Base-by-base conservation (phyloP, 768 basidiomycete species). In the Coprinopsis sp. region DNA sequence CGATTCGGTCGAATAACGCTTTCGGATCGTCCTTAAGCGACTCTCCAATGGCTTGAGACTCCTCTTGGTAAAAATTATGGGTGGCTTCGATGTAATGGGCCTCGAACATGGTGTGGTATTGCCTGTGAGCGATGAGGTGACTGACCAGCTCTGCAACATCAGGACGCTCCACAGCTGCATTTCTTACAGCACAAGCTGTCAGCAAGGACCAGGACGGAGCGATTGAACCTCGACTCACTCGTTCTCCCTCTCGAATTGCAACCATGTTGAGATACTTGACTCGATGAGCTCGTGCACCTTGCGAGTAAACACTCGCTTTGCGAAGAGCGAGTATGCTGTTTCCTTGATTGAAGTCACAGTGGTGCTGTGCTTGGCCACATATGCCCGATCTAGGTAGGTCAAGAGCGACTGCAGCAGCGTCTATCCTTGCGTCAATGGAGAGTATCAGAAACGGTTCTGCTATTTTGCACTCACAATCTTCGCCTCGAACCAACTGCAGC, bases 311-410 rank as follows among this genome's bases (percentile, higher is more conserved):
- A 89, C 72, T 1, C 59, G 57, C 10, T 67, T 60, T 29, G 65
- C 64, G 62, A 87, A 84, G 8, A 77, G 59, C 3, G 65, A 60
- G 51, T 78, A 79, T 1, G 82, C 78, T n/a, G 87, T 70, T 19
- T 79, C 69, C 7, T 80, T 81, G 37, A 83, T 73, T 12, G 61
- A 64, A 6, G 56, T 54, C 12, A 69, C 46, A 11, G 66, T 62
- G 16, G 23, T 5, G 22, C 66, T 63, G 25, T 72, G 62, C 31
- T 67, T 64, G 0, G 60, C 55, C 8, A 87, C 71, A 52, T 82
- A 89, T 0, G 73, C 71, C 56, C 84, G 78, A 57, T 92, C 87
- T 41, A 91, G 63, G 59, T 83, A 85, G 2, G 86, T 77, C 42
- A 90, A 63, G 21, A 90, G 63, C 0, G 82, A 82, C 51, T 75